A percentile compares a stretch with the other conserved stretches of the same genome.
Conservation (phyloP, 768 basidiomycete species). For the Collybia sp. region DNA sequence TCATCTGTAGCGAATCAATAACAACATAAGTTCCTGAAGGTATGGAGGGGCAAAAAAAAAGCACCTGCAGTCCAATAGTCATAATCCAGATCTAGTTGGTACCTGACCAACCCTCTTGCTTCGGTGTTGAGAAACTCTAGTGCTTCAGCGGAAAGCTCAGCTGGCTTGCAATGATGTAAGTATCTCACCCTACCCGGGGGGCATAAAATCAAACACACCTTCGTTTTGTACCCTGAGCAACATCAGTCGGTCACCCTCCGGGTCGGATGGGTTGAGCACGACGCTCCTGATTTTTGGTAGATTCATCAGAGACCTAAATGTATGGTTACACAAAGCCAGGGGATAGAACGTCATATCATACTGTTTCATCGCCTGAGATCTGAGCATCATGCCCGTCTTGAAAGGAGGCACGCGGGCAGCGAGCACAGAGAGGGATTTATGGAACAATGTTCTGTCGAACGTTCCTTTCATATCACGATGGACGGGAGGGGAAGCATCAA, state of each 20-base stretch:
- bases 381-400: constrained; percentile 52
- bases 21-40: not conserved
- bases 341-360: constrained; percentile 22
- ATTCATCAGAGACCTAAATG: constrained; percentile 55
- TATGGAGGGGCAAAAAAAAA: not conserved
- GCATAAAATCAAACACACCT: constrained; percentile 37
- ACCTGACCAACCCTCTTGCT: constrained; percentile 48
- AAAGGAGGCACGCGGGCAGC: constrained; percentile 59
- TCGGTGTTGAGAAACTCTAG: constrained; percentile 52
- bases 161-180: constrained; percentile 47
- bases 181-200: constrained; percentile 5
- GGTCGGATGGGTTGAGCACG: constrained; percentile 41
- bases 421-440: constrained; percentile 59
- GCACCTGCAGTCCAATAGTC: constrained; percentile 86
- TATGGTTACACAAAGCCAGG: constrained; percentile 3
- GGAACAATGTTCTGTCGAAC: constrained; percentile 65
- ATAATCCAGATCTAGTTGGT: constrained; percentile 69
- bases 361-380: constrained; percentile 55
- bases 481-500: constrained; percentile 34
- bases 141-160: constrained; percentile 56
- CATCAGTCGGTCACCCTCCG: constrained; percentile 54
- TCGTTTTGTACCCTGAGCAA: constrained; percentile 56
- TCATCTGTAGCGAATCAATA: constrained; percentile 59
- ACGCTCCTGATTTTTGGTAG: constrained; percentile 66
- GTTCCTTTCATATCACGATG: constrained; percentile 40